phyloP scores from a whole-genome alignment of 2,329 filamentous ascomycete genomes.

The Zopfia rhizophila region DNA sequence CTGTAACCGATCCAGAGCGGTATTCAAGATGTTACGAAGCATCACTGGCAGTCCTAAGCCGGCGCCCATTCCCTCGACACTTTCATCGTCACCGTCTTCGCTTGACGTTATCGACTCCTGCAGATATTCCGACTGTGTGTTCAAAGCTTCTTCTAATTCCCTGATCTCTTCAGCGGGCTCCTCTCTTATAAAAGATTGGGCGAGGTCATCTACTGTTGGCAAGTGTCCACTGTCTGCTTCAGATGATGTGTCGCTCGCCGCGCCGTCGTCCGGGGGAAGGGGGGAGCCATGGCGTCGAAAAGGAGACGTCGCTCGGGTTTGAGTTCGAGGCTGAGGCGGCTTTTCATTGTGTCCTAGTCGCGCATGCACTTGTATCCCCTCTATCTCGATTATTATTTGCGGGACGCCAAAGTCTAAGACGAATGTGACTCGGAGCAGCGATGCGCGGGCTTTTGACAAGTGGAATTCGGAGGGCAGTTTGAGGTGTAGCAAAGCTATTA shows the following conservation, averaged over 20 bases:
- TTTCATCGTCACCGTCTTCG: constrained; percentile 72
- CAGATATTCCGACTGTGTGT: constrained; percentile 70
- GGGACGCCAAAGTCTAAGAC: constrained; percentile 89
- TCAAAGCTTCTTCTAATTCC: constrained; percentile 75
- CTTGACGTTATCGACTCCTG: constrained; percentile 68
- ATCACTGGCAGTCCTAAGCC: constrained; percentile 75
- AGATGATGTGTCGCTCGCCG: constrained; percentile 29
- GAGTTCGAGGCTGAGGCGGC: constrained; percentile 9
- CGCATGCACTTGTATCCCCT: constrained; percentile 79
- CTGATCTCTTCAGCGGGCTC: constrained; percentile 73
- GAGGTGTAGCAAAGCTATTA: constrained; percentile 77
- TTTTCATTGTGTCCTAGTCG: constrained; percentile 31
- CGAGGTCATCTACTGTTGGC: constrained; percentile 77
- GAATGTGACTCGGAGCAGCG: constrained; percentile 81
- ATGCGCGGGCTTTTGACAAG: constrained; percentile 78
- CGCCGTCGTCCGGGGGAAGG: constrained; percentile 14
- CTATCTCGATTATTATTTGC: constrained; percentile 82
- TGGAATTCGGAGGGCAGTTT: constrained; percentile 71
- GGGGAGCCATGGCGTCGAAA: constrained; percentile 20
- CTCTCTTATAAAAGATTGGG: constrained; percentile 80
- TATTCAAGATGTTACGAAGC: constrained; percentile 76
- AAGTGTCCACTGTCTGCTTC: constrained; percentile 55
- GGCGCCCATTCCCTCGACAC: constrained; percentile 74
- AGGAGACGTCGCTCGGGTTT: background rate
- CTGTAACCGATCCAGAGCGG: constrained; percentile 76